Conservation (phyloP, 2,329 filamentous ascomycete species). For the Alternaria longipes region DNA sequence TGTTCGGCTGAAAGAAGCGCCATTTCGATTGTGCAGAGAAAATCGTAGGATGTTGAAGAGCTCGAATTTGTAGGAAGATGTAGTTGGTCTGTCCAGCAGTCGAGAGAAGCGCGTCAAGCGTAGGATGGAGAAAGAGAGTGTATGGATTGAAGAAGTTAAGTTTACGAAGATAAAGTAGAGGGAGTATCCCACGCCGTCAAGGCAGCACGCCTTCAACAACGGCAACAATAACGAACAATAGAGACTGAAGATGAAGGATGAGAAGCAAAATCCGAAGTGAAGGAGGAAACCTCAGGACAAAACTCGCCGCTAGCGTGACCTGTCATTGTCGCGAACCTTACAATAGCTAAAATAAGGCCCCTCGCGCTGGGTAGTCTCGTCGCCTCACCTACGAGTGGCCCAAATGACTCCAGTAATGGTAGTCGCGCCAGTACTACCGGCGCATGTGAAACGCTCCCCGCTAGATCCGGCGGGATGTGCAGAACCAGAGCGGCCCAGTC, state of each 20-base stretch:
- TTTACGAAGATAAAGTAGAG: constrained; percentile 23
- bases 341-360: constrained; percentile 39
- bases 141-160: constrained; percentile 25
- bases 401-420: constrained; percentile 39
- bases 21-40: constrained; percentile 34
- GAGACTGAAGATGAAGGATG: constrained; percentile 35
- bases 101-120: constrained; percentile 40
- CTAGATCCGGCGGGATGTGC: constrained; percentile 24
- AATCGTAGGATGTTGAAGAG: constrained; percentile 18
- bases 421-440: constrained; percentile 28
- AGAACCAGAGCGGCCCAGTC: constrained; percentile 26
- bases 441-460: constrained; percentile 39
- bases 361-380: constrained; percentile 40
- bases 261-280: constrained; percentile 28
- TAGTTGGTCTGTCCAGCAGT: constrained; percentile 46
- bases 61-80: constrained; percentile 12
- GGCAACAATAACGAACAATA: constrained; percentile 49
- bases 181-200: constrained; percentile 41
- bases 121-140: constrained; percentile 15
- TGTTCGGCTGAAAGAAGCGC: constrained; percentile 57
- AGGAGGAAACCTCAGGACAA: constrained; percentile 31
- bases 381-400: constrained; percentile 43
- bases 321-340: constrained; percentile 41
- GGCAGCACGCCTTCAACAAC: constrained; percentile 50
- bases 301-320: constrained; percentile 29